phyloP scores from a whole-genome alignment of 306 rosid genomes.

The Vigna angularis region DNA sequence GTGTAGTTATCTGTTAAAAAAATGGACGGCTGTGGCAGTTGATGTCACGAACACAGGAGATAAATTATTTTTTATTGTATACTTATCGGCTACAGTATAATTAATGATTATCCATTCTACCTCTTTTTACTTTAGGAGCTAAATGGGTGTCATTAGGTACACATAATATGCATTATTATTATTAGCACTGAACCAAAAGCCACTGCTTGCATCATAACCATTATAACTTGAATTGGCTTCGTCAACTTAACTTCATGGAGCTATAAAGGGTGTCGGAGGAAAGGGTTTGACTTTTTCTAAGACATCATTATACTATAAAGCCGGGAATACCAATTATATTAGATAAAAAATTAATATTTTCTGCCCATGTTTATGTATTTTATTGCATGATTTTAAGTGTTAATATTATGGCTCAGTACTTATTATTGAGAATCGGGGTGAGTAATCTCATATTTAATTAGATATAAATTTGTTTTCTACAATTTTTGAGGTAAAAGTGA shows the following conservation, averaged over 20 bases:
- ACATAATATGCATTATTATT: neutral
- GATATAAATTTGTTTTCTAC: no score
- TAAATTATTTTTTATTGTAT: constrained; percentile 16
- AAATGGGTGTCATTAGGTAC: constrained; percentile 40
- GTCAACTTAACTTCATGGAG: constrained; percentile 13
- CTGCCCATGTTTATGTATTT: no score
- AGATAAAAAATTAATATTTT: neutral
- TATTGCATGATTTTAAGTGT: no score
- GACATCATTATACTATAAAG: neutral
- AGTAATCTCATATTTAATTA: no score
- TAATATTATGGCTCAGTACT: no score
- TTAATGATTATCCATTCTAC: constrained; percentile 36
- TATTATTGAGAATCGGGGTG: no score
- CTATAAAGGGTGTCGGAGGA: constrained; percentile 1
- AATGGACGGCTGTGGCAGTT: constrained; percentile 14
- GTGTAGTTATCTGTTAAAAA: constrained; percentile 37
- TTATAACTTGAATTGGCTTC: neutral
- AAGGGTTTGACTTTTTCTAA: neutral
- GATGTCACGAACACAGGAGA: constrained; percentile 31
- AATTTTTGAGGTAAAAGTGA: no score
- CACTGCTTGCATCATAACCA: constrained; percentile 4
- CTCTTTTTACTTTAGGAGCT: neutral
- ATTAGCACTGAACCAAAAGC: constrained; percentile 14
- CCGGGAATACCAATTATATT: neutral
- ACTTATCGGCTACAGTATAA: constrained; percentile 15